Evolutionary conservation across 1,284 basidiomycete species (phyloP).

Genomic region (Naganishia liquefaciens): DNA sequence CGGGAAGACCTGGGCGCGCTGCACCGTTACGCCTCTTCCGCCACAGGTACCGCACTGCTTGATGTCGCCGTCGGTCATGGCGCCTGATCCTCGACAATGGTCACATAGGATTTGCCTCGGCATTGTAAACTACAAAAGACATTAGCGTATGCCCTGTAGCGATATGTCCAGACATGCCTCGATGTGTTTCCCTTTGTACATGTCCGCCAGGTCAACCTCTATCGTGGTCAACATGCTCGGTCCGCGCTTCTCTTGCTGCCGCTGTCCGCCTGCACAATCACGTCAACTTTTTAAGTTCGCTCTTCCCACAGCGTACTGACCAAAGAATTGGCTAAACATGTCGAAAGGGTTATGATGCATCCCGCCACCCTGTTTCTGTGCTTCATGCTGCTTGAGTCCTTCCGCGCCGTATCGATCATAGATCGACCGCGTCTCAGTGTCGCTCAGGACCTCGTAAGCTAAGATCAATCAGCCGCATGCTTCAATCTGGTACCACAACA

Average conservation of each 20-base stretch:
- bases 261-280: conserved; percentile 52
- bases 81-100: conserved; percentile 87
- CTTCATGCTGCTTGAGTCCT: conserved; percentile 75
- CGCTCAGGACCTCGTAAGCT: conserved; percentile 93
- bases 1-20: conserved; percentile 90
- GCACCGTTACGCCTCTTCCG: conserved; percentile 79
- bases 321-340: conserved; percentile 88
- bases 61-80: conserved; percentile 80
- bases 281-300: too few species aligned
- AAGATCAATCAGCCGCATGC: neutral
- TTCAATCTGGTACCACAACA: conserved; percentile 16
- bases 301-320: conserved; percentile 51
- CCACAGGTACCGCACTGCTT: conserved; percentile 75
- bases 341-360: conserved; percentile 83
- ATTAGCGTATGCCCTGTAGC: neutral
- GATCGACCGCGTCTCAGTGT: conserved; percentile 76
- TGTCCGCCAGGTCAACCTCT: conserved; percentile 79
- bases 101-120: conserved; percentile 86
- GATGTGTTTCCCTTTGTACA: conserved; percentile 79
- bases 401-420: conserved; percentile 93
- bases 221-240: conserved; percentile 82
- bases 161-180: conserved; percentile 61
- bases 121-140: conserved; percentile 71
- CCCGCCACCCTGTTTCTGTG: conserved; percentile 61
- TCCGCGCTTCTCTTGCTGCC: conserved; percentile 74